Conservation (phyloP, 1,284 basidiomycete species). For the Rhodotorula sp. region DNA sequence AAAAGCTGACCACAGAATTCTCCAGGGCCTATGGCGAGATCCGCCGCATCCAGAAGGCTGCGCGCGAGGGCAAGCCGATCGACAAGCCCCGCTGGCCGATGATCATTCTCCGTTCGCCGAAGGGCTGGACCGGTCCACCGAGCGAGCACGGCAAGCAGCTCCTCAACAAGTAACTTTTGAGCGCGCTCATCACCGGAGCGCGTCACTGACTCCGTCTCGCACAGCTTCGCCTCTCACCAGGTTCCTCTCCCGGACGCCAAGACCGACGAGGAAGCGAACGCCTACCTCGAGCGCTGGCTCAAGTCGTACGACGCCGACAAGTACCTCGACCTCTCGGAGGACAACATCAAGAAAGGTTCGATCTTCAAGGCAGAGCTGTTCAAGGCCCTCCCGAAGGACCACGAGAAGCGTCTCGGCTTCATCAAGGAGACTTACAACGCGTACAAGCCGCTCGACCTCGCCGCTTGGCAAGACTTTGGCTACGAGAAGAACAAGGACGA, state of each 20-base stretch:
- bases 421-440: slow-evolving; percentile 64
- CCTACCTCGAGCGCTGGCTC: slow-evolving; percentile 67
- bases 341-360: slow-evolving; percentile 45
- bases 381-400: slow-evolving; percentile 58
- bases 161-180: slow-evolving; percentile 20
- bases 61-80: slow-evolving; percentile 66
- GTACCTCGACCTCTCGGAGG: slow-evolving; percentile 47
- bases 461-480: slow-evolving; percentile 62
- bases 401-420: slow-evolving; percentile 63
- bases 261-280: slow-evolving; percentile 62
- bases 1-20: neutral
- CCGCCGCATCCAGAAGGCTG: slow-evolving; percentile 69
- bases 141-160: slow-evolving; percentile 46
- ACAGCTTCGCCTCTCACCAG: slow-evolving; percentile 55
- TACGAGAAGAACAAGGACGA: slow-evolving; percentile 60
- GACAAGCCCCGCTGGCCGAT: slow-evolving; percentile 83
- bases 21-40: slow-evolving; percentile 46
- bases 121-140: slow-evolving; percentile 53
- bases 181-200: neutral
- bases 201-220: neutral
- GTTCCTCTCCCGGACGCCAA: slow-evolving; percentile 74
- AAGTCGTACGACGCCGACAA: slow-evolving; percentile 48
- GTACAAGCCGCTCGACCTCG: slow-evolving; percentile 62
- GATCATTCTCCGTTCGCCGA: slow-evolving; percentile 76
- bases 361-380: slow-evolving; percentile 54